Evolutionary conservation across 139 green algal genomes (phyloP).

Genomic region (Tetradesmus lagerheimii): DNA sequence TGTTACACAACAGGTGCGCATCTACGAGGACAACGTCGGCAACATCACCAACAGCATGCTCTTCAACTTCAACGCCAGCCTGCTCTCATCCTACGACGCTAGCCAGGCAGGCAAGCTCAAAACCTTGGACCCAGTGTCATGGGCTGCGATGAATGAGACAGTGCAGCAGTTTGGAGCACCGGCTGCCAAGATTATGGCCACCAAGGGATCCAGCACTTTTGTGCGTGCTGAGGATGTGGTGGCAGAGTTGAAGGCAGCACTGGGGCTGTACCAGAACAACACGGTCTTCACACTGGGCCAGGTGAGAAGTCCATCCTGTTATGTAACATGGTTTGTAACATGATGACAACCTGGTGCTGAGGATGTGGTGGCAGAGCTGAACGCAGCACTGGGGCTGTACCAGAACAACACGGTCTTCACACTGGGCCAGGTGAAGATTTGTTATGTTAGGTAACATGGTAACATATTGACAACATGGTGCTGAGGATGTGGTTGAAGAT

Average conservation of each 20-base stretch:
- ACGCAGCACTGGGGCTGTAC: background rate
- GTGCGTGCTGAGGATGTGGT: background rate
- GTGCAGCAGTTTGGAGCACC: background rate
- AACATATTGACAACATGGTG: too few relatives aligned
- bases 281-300: background rate
- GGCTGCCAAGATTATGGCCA: background rate
- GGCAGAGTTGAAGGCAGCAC: background rate
- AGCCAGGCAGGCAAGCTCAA: background rate
- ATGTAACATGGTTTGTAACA: too few relatives aligned
- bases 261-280: conserved; percentile 13
- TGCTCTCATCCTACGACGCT: background rate
- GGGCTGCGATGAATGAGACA: background rate
- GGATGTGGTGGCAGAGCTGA: background rate
- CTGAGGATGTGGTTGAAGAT: background rate
- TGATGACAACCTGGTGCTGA: too few relatives aligned
- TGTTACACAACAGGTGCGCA: background rate
- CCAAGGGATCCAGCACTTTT: background rate
- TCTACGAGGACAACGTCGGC: conserved; percentile 26
- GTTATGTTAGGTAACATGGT: too few relatives aligned
- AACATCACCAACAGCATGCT: background rate
- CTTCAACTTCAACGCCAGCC: conserved; percentile 21
- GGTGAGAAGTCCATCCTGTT: background rate
- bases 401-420: conserved; percentile 13
- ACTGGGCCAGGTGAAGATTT: background rate
- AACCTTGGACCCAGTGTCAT: background rate